Percentiles rank a stretch among this genome's conserved stretches.
Conservation (phyloP, 2,329 filamentous ascomycete genomes). For the Colletotrichum sp. region DNA sequence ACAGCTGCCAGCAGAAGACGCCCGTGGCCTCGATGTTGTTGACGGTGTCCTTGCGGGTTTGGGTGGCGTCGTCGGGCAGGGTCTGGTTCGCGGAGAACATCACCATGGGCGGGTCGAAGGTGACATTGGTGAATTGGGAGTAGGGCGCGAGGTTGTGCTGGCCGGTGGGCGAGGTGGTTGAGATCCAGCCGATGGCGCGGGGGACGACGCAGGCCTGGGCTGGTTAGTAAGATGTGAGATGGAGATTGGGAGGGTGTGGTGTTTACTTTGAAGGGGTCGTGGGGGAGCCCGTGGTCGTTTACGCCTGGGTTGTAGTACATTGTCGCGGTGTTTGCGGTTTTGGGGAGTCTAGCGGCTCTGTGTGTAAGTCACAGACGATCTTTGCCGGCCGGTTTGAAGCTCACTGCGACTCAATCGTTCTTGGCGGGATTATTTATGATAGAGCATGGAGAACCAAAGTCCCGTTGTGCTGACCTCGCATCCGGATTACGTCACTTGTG, state of each 20-base stretch:
- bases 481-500: neutral
- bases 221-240: neutral
- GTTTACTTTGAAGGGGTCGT: neutral
- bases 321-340: constrained; percentile 23
- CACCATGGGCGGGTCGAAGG: constrained; percentile 3
- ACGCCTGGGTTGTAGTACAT: constrained; percentile 1
- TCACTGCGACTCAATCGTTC: rapidly evolving
- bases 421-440: neutral
- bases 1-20: neutral
- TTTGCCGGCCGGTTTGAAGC: neutral
- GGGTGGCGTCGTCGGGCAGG: neutral
- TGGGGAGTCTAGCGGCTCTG: neutral
- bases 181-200: constrained; percentile 5
- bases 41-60: neutral
- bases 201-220: neutral
- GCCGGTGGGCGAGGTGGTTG: neutral
- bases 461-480: neutral
- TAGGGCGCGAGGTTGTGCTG: neutral
- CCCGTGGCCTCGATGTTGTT: neutral
- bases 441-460: neutral
- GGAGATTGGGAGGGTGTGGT: neutral
- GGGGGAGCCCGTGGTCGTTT: neutral
- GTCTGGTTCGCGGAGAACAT: neutral
- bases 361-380: neutral
- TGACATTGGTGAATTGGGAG: constrained; percentile 1